Conservation (phyloP, 2,329 filamentous ascomycete genomes). For the Byssothecium circinans region DNA sequence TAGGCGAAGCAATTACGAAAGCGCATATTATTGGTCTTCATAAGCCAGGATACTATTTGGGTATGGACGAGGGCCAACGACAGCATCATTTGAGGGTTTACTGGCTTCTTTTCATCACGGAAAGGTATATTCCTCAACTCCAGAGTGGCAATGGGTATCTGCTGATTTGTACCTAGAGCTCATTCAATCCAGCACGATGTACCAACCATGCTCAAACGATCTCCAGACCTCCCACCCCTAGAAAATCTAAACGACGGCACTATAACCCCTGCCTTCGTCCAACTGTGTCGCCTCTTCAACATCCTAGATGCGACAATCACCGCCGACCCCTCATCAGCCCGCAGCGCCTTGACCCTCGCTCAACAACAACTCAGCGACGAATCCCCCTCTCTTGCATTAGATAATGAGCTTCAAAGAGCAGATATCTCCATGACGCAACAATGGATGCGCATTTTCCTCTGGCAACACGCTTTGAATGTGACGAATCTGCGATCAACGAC, state of each 20-base stretch:
- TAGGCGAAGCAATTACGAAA: slow-evolving; percentile 39
- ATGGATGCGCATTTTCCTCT: slow-evolving; percentile 43
- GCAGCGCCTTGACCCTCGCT: slow-evolving; percentile 32
- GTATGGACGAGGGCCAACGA: slow-evolving; percentile 26
- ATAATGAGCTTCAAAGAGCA: slow-evolving; percentile 42
- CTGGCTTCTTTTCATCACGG: slow-evolving; percentile 42
- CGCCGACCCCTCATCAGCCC: slow-evolving; percentile 31
- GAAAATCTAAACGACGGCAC: slow-evolving; percentile 36
- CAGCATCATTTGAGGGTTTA: slow-evolving; percentile 38
- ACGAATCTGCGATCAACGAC: slow-evolving; percentile 34
- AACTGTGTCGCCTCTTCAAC: slow-evolving; percentile 38
- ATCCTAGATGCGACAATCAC: slow-evolving; percentile 40
- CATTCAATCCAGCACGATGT: slow-evolving; percentile 42
- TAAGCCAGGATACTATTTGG: slow-evolving; percentile 27
- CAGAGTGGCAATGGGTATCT: neutral
- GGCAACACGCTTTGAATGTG: slow-evolving; percentile 41
- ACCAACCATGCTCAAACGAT: slow-evolving; percentile 34
- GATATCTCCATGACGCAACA: slow-evolving; percentile 44
- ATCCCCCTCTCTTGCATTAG: slow-evolving; percentile 26
- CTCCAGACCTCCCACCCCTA: slow-evolving; percentile 29
- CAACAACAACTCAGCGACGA: slow-evolving; percentile 39
- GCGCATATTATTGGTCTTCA: slow-evolving; percentile 38
- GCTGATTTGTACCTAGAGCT: slow-evolving; percentile 18
- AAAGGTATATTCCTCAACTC: slow-evolving; percentile 15
- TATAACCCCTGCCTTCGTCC: slow-evolving; percentile 37